Base-by-base conservation (phyloP, 2,329 filamentous ascomycete species). In the Alternaria infectoria region DNA sequence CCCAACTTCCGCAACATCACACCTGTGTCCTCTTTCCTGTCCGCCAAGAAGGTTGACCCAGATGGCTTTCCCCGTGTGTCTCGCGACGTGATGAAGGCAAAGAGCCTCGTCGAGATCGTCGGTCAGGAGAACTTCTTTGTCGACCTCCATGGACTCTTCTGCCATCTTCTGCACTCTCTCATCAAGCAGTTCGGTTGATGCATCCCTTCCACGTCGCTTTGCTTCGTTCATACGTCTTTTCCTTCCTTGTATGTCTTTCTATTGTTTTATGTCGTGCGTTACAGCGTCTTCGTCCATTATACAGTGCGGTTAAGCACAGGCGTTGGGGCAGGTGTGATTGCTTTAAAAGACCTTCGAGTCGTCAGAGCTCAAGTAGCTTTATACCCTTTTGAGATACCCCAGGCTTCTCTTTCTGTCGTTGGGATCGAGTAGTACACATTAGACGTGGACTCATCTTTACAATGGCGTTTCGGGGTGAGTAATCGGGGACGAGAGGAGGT, bases 111-210 rank as follows among this genome's bases (percentile, higher is more conserved):
- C 13, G 86, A 88, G 71, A 87, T 88, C 54, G 84, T 87, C 6
- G 86, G 86, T 40, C 85, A 86, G 59, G 85, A 86, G 61, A 83
- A 84, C 74, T 85, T 88, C 67, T 88, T 88, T 68, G 83, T 86
- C 11, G 84, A 87, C 66, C 75, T 88, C 9, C 86, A 88, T 72
- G 83, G 82, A 30, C 79, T 84, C 57, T 88, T 88, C 73, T 78
- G 75, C 68, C 68, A 72, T 59, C 72, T 81, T 17, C 70, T 81
- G 23, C 74, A 79, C 59, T 72, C 70, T 13, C 75, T 81, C 21
- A 79, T 80, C 67, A 79, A 79, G 67, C 78, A 81, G 47, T 80
- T 78, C 54, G 78, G 79, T 54, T 75, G 68, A 69, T 49, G 43
- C 17, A 4, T 12, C 32, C 36, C n/a, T 56, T n/a, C n/a, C 40